Evolutionary conservation across 179 eudicot species (phyloP).

Genomic region (Pouteria campechiana): DNA sequence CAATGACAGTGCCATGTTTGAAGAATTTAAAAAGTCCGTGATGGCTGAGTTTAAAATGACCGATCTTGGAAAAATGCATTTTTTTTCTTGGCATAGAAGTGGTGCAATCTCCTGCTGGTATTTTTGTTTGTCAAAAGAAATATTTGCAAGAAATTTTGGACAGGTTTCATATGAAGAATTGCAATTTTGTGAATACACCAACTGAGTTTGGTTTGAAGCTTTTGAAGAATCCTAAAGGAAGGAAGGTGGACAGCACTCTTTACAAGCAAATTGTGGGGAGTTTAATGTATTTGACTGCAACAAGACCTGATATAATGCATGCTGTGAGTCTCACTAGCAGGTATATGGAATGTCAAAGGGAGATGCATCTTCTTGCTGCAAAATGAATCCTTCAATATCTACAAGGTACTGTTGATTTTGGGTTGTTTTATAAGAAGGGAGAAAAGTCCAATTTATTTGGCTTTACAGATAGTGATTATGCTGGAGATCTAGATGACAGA

Average conservation of each 20-base stretch:
- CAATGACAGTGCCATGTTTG: background rate
- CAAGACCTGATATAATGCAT: background rate
- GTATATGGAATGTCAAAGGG: background rate
- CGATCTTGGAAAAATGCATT: background rate
- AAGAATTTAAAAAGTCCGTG: background rate
- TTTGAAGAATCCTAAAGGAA: background rate
- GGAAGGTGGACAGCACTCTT: background rate
- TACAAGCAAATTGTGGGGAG: too few relatives aligned
- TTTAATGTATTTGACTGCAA: background rate
- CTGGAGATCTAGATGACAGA: background rate
- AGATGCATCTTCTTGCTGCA: background rate
- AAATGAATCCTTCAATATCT: constrained; percentile 1
- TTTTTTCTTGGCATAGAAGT: constrained; percentile 3
- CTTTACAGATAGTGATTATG: constrained; percentile 5
- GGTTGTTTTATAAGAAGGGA: background rate
- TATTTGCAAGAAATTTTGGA: background rate
- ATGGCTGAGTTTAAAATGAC: background rate
- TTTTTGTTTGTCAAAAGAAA: background rate
- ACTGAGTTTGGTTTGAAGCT: background rate
- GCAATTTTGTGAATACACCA: background rate
- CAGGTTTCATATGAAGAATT: background rate
- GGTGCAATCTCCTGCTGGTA: background rate
- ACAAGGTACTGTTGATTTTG: background rate
- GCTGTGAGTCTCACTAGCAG: too few relatives aligned
- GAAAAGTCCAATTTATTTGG: background rate